Evolutionary conservation across 495 filamentous ascomycete species (phyloP).

Genomic region (Friedmanniomyces endolithicus): DNA sequence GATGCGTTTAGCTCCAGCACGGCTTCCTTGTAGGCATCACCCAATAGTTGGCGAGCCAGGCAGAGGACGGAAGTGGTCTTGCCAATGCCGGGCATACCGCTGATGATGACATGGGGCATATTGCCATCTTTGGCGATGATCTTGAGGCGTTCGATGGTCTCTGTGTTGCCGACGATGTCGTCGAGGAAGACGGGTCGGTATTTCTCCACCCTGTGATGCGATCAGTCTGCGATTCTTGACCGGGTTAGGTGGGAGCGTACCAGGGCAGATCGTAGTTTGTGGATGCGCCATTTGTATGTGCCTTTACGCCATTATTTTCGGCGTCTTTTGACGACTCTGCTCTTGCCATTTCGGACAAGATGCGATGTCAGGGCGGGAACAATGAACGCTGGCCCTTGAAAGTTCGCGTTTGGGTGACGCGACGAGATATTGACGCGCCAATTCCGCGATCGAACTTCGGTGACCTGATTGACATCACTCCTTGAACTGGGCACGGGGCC

Average conservation of each 20-base stretch:
- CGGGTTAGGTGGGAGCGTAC: slow-evolving; percentile 35
- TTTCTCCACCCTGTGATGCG: slow-evolving; percentile 77
- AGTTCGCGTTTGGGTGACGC: not conserved
- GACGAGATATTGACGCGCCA: not conserved
- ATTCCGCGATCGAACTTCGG: not conserved
- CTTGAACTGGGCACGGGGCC: not conserved
- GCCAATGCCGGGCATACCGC: slow-evolving; percentile 97
- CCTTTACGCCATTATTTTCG: slow-evolving; percentile 51
- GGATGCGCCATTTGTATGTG: slow-evolving; percentile 45
- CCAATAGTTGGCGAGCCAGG: slow-evolving; percentile 81
- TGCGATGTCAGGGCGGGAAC: not conserved
- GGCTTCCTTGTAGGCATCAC: slow-evolving; percentile 92
- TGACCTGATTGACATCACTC: not conserved
- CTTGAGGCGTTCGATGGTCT: slow-evolving; percentile 93
- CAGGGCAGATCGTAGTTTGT: slow-evolving; percentile 82
- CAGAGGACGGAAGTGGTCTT: slow-evolving; percentile 96
- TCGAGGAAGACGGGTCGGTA: slow-evolving; percentile 90
- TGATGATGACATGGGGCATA: slow-evolving; percentile 99
- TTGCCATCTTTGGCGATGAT: slow-evolving; percentile 99
- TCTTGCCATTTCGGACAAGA: slow-evolving; percentile 27
- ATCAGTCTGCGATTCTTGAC: not conserved
- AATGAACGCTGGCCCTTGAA: too few relatives aligned
- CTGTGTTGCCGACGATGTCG: slow-evolving; percentile 93
- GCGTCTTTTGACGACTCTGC: slow-evolving; percentile 70
- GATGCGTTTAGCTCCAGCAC: slow-evolving; percentile 92